phyloP scores from a whole-genome alignment of 148 eudicot species.

The Cornus controversa region DNA sequence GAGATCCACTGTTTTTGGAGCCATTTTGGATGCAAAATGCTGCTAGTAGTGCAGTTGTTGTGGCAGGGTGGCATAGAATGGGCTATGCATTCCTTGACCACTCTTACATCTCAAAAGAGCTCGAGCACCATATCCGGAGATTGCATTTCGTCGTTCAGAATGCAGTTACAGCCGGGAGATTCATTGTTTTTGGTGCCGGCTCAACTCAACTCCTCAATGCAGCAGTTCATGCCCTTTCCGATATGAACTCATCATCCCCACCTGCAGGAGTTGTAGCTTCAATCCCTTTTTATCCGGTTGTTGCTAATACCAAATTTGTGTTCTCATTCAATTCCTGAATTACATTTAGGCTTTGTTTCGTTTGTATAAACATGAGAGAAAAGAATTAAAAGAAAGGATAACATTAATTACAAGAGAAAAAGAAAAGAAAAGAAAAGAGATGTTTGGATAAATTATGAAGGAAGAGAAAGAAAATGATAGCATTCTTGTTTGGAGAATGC shows the following conservation, averaged over 20 bases:
- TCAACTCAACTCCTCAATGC: conserved; percentile 25
- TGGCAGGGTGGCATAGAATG: conserved; percentile 15
- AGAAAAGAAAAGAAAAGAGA: too few species aligned
- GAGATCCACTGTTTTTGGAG: conserved; percentile 25
- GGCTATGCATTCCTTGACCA: not conserved
- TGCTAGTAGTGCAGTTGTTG: conserved; percentile 1
- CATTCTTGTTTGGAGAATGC: too few species aligned
- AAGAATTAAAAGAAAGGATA: too few species aligned
- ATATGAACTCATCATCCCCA: conserved; percentile 6
- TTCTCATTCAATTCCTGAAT: not conserved
- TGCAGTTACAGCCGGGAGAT: conserved; percentile 14
- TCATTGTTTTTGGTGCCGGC: conserved; percentile 10
- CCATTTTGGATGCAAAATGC: conserved; percentile 23
- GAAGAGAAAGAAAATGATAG: too few species aligned
- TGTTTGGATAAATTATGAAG: too few species aligned
- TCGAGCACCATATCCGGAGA: conserved; percentile 5
- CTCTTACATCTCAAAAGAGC: conserved; percentile 4
- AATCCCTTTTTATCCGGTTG: conserved; percentile 37
- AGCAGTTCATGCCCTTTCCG: conserved; percentile 25
- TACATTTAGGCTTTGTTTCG: too few species aligned
- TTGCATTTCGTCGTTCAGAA: conserved; percentile 5
- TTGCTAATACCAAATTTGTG: not conserved
- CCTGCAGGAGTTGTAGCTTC: conserved; percentile 32
- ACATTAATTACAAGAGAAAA: too few species aligned
- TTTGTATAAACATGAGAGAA: too few species aligned